A percentile compares a stretch with the other conserved stretches of the same genome.
Conservation (phyloP, 2,329 filamentous ascomycete genomes). For the Paraphaeosphaeria sporulosa region DNA sequence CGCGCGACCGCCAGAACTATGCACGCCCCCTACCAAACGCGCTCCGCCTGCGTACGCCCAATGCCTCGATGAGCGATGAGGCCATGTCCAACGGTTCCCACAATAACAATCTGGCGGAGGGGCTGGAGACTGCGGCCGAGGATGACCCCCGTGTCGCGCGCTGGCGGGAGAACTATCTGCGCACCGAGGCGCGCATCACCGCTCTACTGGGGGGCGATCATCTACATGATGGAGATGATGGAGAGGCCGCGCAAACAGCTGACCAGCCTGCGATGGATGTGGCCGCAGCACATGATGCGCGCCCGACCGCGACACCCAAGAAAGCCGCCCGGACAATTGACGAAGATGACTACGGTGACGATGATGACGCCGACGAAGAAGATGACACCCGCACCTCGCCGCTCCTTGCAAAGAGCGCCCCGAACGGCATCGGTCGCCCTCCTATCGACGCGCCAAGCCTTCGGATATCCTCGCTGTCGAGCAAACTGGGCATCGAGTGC, state of each 20-base stretch:
- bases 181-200: conserved; percentile 78
- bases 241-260: conserved; percentile 28
- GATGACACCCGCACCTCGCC: conserved; percentile 54
- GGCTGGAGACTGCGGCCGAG: conserved; percentile 52
- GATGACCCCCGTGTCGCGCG: conserved; percentile 59
- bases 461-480: conserved; percentile 73
- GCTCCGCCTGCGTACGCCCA: conserved; percentile 51
- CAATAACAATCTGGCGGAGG: conserved; percentile 47
- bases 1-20: conserved; percentile 52
- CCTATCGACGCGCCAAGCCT: conserved; percentile 69
- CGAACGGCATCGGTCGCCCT: conserved; percentile 61
- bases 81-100: conserved; percentile 49
- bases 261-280: conserved; percentile 36
- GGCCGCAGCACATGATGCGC: conserved; percentile 53
- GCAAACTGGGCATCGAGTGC: conserved; percentile 68
- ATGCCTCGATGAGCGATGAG: conserved; percentile 54
- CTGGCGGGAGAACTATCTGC: conserved; percentile 80
- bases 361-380: conserved; percentile 66
- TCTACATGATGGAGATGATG: conserved; percentile 32
- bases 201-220: conserved; percentile 69
- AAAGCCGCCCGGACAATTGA: conserved; percentile 80
- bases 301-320: conserved; percentile 65
- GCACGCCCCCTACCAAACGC: conserved; percentile 48
- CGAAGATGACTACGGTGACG: conserved; percentile 86
- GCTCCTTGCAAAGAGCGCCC: conserved; percentile 61